These are phyloP conservation scores for Diospyros lotus DNA, from an alignment of 148 eudicot species.

Conservation along the genomic window DNA sequence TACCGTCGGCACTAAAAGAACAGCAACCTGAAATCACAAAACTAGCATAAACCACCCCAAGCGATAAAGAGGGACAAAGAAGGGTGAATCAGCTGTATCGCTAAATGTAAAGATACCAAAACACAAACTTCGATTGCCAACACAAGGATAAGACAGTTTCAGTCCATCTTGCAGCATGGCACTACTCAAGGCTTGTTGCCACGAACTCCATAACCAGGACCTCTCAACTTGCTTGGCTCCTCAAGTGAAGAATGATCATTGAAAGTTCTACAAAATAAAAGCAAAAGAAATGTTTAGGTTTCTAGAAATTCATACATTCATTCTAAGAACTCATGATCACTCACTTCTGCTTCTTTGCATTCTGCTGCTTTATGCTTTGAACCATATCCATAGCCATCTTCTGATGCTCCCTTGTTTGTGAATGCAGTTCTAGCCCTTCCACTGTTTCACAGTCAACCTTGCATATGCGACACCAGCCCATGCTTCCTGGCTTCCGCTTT, in stretches of 20 bases:
- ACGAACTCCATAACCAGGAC: conserved; percentile 41
- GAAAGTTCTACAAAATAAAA: conserved; percentile 39
- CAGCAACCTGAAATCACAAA: conserved; percentile 69
- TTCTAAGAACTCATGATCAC: conserved; percentile 19
- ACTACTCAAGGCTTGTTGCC: conserved; percentile 44
- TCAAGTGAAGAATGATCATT: conserved; percentile 44
- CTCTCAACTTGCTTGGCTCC: conserved; percentile 53
- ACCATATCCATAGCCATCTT: conserved; percentile 79
- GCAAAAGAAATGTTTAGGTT: neutral
- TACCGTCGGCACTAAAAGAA: conserved; percentile 46
- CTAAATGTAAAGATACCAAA: conserved; percentile 39
- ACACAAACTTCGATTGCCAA: conserved; percentile 15
- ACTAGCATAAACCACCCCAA: conserved; percentile 62
- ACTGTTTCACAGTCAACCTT: conserved; percentile 86
- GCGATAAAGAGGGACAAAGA: conserved; percentile 36
- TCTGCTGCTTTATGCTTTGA: conserved; percentile 64
- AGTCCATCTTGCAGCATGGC: conserved; percentile 15
- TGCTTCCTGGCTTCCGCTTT: conserved; percentile 52
- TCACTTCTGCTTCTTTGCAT: conserved; percentile 70
- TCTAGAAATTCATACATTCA: conserved; percentile 3
- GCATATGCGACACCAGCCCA: conserved; percentile 92
- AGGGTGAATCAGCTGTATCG: conserved; percentile 50
- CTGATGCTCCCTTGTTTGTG: conserved; percentile 90
- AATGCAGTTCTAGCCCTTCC: conserved; percentile 87
- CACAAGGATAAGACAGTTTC: conserved; percentile 14